Evolutionary conservation across 2,329 filamentous ascomycete species (phyloP).

Genomic region (Cytospora leucostoma): DNA sequence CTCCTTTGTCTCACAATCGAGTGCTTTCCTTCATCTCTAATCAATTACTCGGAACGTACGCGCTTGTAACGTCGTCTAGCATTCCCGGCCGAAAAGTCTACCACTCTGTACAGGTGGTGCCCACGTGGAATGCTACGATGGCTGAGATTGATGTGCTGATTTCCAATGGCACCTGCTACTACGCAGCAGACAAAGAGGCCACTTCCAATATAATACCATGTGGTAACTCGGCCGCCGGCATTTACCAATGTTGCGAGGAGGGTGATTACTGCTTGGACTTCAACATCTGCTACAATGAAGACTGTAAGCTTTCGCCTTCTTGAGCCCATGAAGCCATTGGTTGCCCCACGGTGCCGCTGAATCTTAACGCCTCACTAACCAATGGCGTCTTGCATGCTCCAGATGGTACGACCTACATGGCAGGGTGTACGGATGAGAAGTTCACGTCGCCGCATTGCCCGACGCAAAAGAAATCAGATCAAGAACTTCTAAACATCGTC

Average conservation of each 20-base stretch:
- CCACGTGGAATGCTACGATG: not conserved
- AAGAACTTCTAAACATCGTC: conserved; percentile 16
- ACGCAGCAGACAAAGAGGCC: not conserved
- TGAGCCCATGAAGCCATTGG: not conserved
- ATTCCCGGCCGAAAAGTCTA: not conserved
- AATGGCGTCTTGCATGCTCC: not conserved
- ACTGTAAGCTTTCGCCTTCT: not conserved
- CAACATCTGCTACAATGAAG: conserved; percentile 13
- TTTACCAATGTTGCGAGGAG: conserved; percentile 17
- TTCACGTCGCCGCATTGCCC: conserved; percentile 11
- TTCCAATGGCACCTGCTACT: conserved; percentile 16
- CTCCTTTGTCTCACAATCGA: not conserved
- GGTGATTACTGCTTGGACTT: conserved; percentile 13
- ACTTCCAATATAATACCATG: conserved; percentile 11
- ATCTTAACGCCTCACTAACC: not conserved
- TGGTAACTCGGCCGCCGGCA: conserved; percentile 1
- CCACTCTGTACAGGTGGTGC: not conserved
- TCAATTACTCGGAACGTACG: not conserved
- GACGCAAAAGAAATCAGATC: not conserved
- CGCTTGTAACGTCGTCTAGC: not conserved
- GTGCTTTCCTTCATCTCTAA: not conserved
- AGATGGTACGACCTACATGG: not conserved
- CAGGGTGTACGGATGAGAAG: conserved; percentile 13
- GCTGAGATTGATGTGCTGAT: conserved; percentile 2
- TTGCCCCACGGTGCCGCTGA: too few species aligned